A percentile compares a stretch with the other conserved stretches of the same genome.
phyloP scores from a whole-genome alignment of 805 yeast genomes.

The Zygosaccharomyces rouxii region DNA sequence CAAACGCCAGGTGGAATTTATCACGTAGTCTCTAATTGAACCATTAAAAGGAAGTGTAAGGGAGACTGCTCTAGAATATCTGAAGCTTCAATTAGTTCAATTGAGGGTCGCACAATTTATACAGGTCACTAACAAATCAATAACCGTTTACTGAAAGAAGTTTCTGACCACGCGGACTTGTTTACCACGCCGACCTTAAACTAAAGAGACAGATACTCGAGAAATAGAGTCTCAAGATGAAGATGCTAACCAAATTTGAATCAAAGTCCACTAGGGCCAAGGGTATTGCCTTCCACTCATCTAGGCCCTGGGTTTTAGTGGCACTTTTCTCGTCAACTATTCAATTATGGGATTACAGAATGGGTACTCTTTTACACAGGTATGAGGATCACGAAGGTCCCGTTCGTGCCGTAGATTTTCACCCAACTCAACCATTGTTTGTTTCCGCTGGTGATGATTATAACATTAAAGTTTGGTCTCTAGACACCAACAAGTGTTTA shows the following conservation, averaged over 20 bases:
- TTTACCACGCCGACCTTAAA: constrained; percentile 5
- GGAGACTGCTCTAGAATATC: background rate
- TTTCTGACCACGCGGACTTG: constrained; percentile 1
- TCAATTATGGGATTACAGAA: constrained; percentile 98
- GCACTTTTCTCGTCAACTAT: constrained; percentile 97
- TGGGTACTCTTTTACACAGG: constrained; percentile 95
- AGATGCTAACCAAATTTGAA: constrained; percentile 87
- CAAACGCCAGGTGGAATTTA: constrained; percentile 7
- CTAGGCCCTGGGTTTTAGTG: constrained; percentile 90
- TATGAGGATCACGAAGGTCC: constrained; percentile 99
- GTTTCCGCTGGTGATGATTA: constrained; percentile 98
- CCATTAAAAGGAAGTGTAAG: background rate
- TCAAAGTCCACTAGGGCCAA: constrained; percentile 97
- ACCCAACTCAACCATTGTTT: constrained; percentile 95
- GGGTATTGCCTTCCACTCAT: constrained; percentile 95
- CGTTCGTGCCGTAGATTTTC: constrained; percentile 91
- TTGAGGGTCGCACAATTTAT: background rate
- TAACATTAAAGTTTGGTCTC: constrained; percentile 92
- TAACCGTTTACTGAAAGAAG: background rate
- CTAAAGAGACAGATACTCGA: background rate
- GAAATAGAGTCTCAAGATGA: constrained; percentile 47
- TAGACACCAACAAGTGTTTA: constrained; percentile 83
- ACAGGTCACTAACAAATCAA: background rate
- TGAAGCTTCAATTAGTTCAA: constrained; percentile 1
- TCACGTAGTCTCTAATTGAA: background rate